Base-by-base conservation (phyloP, 106 monocot genomes). In the Dioscorea zingiberensis region DNA sequence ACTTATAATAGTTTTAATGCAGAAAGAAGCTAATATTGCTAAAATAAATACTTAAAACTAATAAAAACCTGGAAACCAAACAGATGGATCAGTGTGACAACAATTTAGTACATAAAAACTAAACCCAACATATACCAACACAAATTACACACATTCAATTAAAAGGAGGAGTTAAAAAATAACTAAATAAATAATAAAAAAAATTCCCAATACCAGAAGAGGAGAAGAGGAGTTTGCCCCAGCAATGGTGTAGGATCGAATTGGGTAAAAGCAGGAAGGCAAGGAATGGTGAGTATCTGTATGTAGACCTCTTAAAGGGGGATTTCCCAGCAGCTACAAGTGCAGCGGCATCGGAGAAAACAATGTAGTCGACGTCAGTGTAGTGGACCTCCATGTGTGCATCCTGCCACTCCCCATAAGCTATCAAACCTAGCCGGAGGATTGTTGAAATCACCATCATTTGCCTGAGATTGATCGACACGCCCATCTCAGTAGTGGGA, bases 321-420 rank as follows among this genome's bases (percentile, higher is more conserved):
- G 38, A 38, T 6, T 38, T 38, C 4, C 38, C 38, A 6, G 4
- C 0, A 38, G 38, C 38, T 6, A 38, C 38, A 38, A 38, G 38
- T 38, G 38, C 38, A 38, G 38, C 38, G 10, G 38, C 38, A 38
- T 38, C 38, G 10, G 38, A 38, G 38, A 38, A 38, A 10, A 38
- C 38, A 38, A 38, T 8, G 38, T 38, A 38, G 4, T 38, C 38
- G 10, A 38, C 10, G 38, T 38, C 93, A 24, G 93, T 89, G 76
- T 94, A 94, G 48, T 83, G 78, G 16, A 94, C 93, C 76, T 81
- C 89, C 89, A 94, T 89, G 81, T 94, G 80, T 8, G 84, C 48
- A 29, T 94, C 93, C 75, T 94, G 89, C 93, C 89, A 94, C 64
- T 94, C 93, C 27, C 93, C 94, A 59, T 86, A 89, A 30, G 65